Evolutionary conservation across 768 basidiomycete genomes (phyloP), one percentile per base, ranked within the genome.

Genomic region (Trametes cingulata): DNA sequence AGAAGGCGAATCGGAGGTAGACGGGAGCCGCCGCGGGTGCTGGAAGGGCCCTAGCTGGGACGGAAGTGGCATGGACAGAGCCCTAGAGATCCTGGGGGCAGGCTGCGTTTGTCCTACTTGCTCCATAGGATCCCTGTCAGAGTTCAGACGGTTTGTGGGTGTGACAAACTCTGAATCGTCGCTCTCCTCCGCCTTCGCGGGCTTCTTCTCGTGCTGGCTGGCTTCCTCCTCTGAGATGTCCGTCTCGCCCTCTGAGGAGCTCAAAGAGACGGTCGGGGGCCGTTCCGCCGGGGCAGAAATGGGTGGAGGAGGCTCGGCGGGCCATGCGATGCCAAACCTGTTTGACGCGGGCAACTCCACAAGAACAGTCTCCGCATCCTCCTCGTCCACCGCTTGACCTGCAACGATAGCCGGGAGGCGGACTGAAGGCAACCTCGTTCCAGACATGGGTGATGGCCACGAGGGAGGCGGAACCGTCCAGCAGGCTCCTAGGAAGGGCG

Each of bases 21-120:
- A 56, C 46, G 66, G 35, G 19, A 56, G 17, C 62, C 84, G 78
- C 65, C 78, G 79, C 8, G 93, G 93, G 68, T 93, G 86, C 66
- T 81, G 82, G 25, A 95, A 78, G 62, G 86, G 83, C 42, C 82
- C 82, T n/a, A 95, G 82, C 71, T 92, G 89, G 14, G 85, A 83
- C 13, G 91, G 85, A n/a, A 87, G 74, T 19, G 93, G 93, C 76
- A 87, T 83, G 17, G 93, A 91, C 66, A 88, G 85, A 2, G 89
- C 86, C 54, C 93, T 83, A 49, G 85, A 84, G 58, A 92, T 82
- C n/a, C 80, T 80, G 45, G 88, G 85, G 13, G 73, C 63, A 56
- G 71, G 56, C 45, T 64, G 66, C 15, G 71, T 65, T 48, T 72
- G 74, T 20, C 63, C 54, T 58, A 55, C 63, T 40, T 71, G 68